A percentile compares a stretch with the other conserved stretches of the same genome.
These are phyloP conservation scores for Cutaneotrichosporon cavernicola DNA, from an alignment of 1,284 basidiomycete species.

Conservation along the genomic window DNA sequence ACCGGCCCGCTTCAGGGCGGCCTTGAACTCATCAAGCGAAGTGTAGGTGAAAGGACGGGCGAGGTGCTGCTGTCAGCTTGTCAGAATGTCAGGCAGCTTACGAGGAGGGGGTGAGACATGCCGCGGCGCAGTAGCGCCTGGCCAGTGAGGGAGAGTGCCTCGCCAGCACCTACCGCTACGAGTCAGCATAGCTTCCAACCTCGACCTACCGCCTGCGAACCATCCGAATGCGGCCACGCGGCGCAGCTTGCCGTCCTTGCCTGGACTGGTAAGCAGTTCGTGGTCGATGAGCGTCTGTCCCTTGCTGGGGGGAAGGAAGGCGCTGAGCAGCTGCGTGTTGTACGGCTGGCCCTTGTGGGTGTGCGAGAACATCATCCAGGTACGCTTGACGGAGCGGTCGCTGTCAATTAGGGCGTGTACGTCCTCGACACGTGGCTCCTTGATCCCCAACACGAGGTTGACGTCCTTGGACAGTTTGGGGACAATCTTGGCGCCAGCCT, in stretches of 20 bases:
- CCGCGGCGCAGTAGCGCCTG: constrained; percentile 74
- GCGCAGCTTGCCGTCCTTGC: constrained; percentile 58
- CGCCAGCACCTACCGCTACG: constrained; percentile 75
- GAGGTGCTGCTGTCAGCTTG: constrained; percentile 60
- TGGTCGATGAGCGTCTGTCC: constrained; percentile 72
- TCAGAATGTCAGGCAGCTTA: constrained; percentile 49
- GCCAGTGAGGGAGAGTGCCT: constrained; percentile 74
- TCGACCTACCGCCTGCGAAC: constrained; percentile 72
- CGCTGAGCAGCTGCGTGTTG: constrained; percentile 72
- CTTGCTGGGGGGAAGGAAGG: constrained; percentile 58
- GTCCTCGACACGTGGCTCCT: constrained; percentile 71
- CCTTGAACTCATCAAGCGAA: constrained; percentile 62
- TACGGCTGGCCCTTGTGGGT: constrained; percentile 72
- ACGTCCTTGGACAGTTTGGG: constrained; percentile 61
- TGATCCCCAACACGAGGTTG: constrained; percentile 79
- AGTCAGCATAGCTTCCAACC: neutral
- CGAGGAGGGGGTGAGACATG: constrained; percentile 76
- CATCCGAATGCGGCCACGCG: constrained; percentile 83
- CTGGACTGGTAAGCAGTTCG: constrained; percentile 66
- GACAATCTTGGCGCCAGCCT: constrained; percentile 74
- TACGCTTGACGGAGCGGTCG: constrained; percentile 34
- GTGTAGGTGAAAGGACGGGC: constrained; percentile 74
- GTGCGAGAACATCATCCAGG: constrained; percentile 78
- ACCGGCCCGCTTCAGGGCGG: constrained; percentile 63
- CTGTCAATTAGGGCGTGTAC: constrained; percentile 50